phyloP scores from a whole-genome alignment of 768 basidiomycete species.

The Amanita muscaria region DNA sequence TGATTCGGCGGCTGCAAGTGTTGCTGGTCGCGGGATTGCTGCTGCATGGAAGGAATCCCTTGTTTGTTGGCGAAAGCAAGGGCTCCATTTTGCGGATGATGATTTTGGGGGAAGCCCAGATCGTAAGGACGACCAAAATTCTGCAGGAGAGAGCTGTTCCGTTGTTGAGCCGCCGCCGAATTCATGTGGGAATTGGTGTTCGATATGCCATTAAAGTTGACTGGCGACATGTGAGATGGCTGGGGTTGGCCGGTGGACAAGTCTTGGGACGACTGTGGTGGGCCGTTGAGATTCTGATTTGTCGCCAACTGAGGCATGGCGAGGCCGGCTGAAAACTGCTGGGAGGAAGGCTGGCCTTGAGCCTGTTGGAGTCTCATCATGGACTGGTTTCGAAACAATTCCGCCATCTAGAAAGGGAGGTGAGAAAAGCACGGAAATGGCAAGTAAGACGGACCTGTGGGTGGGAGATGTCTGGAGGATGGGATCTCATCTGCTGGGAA shows the following conservation, averaged over 20 bases:
- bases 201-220: not conserved
- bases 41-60: conserved; percentile 2
- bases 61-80: conserved; percentile 25
- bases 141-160: conserved; percentile 1
- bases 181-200: not conserved
- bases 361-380: conserved; percentile 16
- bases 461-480: conserved; percentile 29
- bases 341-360: conserved; percentile 35
- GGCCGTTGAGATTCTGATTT: conserved; percentile 20
- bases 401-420: conserved; percentile 17
- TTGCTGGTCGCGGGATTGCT: conserved; percentile 11
- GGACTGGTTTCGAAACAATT: conserved; percentile 19
- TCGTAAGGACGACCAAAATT: conserved; percentile 3
- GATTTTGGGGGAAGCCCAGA: conserved; percentile 31
- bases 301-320: conserved; percentile 32
- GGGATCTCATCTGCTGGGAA: conserved; percentile 31
- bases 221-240: conserved; percentile 4
- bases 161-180: not conserved
- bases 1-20: conserved; percentile 28
- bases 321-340: conserved; percentile 31
- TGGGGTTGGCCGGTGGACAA: conserved; percentile 3
- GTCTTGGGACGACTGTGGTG: conserved; percentile 19
- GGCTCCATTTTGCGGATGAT: conserved; percentile 33
- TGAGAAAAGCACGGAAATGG: conserved; percentile 9
- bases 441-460: conserved; percentile 36